A percentile compares a stretch with the other conserved stretches of the same genome.
Conservation (phyloP, 164 flowering plant genomes). For the Liquidambar formosana region DNA sequence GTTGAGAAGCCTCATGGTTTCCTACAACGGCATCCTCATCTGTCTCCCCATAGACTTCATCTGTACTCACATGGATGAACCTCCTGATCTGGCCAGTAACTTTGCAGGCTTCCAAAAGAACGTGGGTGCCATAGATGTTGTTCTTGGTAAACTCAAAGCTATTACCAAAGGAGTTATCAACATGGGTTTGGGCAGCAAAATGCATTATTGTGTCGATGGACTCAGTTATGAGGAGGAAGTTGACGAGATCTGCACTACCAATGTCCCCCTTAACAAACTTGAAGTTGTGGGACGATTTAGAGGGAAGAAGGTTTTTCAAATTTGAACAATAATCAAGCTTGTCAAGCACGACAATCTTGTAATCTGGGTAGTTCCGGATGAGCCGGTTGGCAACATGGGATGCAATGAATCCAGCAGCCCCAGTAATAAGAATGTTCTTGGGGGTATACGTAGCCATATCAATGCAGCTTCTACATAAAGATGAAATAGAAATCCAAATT, state of each 20-base stretch:
- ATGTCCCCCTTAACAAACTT: constrained; percentile 84
- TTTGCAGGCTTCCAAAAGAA: constrained; percentile 78
- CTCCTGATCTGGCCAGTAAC: constrained; percentile 73
- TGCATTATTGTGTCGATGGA: constrained; percentile 80
- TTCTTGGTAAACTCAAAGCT: constrained; percentile 83
- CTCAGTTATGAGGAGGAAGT: constrained; percentile 73
- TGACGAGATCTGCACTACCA: constrained; percentile 78
- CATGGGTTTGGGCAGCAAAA: constrained; percentile 83
- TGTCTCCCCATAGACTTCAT: constrained; percentile 84
- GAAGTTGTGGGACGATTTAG: constrained; percentile 63
- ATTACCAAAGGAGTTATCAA: constrained; percentile 81
- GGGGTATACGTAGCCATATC: constrained; percentile 50
- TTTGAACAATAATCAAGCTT: constrained; percentile 79
- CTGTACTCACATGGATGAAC: constrained; percentile 82
- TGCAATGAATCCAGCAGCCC: constrained; percentile 85
- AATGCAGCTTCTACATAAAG: constrained; percentile 11
- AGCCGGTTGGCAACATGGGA: constrained; percentile 76
- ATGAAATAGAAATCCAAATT: neutral
- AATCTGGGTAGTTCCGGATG: constrained; percentile 59
- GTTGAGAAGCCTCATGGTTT: constrained; percentile 79
- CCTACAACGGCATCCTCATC: constrained; percentile 81
- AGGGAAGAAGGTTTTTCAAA: constrained; percentile 66
- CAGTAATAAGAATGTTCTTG: constrained; percentile 72
- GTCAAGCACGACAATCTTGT: constrained; percentile 81
- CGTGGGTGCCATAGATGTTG: constrained; percentile 83